These are phyloP conservation scores for Suillus placidus DNA, from an alignment of 768 basidiomycete species.

Conservation along the genomic window DNA sequence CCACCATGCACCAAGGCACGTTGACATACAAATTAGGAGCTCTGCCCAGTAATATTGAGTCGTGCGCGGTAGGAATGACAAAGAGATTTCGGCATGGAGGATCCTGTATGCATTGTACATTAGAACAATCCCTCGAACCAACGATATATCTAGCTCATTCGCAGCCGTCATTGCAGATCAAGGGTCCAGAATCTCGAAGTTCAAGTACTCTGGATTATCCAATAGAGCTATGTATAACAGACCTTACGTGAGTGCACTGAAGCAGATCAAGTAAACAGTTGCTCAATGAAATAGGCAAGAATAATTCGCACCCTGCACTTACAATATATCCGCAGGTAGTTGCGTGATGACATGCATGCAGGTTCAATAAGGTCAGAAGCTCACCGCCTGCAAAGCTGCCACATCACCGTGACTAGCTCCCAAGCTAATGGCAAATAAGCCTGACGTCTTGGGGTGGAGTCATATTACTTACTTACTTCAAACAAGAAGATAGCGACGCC, in stretches of 20 bases:
- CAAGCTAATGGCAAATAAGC: neutral
- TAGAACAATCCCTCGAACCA: neutral
- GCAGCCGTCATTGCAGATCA: neutral
- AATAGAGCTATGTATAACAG: neutral
- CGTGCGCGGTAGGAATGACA: neutral
- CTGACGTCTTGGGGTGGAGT: neutral
- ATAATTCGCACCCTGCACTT: neutral
- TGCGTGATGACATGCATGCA: slow-evolving; percentile 1
- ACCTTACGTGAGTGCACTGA: neutral
- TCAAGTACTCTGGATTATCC: neutral
- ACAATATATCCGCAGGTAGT: neutral
- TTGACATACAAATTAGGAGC: neutral
- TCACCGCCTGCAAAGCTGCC: neutral
- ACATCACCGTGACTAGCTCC: neutral
- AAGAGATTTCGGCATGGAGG: neutral
- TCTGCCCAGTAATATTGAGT: neutral
- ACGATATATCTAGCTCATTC: neutral
- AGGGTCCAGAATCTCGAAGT: neutral
- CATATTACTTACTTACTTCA: neutral
- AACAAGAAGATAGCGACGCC: neutral
- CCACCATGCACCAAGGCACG: slow-evolving; percentile 1
- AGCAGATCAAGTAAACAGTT: neutral
- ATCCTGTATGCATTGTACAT: neutral
- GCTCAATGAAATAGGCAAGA: neutral
- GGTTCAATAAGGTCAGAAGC: neutral